phyloP scores from a whole-genome alignment of 345 rosid genomes.

The Dimocarpus longan region DNA sequence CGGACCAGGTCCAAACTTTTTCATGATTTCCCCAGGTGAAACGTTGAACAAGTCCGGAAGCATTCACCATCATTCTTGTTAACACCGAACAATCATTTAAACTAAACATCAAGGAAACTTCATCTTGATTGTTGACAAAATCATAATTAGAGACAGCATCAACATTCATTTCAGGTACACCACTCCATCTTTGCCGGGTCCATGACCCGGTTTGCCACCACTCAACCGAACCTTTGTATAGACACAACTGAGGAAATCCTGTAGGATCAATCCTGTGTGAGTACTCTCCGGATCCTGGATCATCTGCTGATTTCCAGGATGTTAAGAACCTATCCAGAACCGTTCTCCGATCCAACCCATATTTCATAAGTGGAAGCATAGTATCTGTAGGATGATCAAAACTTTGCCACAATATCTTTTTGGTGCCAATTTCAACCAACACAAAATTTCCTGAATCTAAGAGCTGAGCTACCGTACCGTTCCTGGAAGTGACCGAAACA shows the following conservation, averaged over 20 bases:
- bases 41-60: constrained; percentile 45
- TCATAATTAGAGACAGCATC: constrained; percentile 35
- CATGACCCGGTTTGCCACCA: constrained; percentile 63
- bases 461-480: constrained; percentile 41
- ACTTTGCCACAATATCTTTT: constrained; percentile 58
- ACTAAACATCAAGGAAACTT: constrained; percentile 17
- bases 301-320: constrained; percentile 58
- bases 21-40: constrained; percentile 46
- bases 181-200: constrained; percentile 70
- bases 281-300: constrained; percentile 51
- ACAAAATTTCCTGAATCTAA: constrained; percentile 70
- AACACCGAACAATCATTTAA: neutral
- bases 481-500: constrained; percentile 22
- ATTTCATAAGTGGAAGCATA: constrained; percentile 60
- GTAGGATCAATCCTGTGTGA: constrained; percentile 41
- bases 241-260: constrained; percentile 52
- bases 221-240: constrained; percentile 35
- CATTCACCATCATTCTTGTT: constrained; percentile 53
- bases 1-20: constrained; percentile 48
- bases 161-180: constrained; percentile 60
- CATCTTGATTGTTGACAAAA: constrained; percentile 33
- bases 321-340: constrained; percentile 41
- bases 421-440: constrained; percentile 33
- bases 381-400: constrained; percentile 74
- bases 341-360: constrained; percentile 47